Evolutionary conservation across 768 basidiomycete genomes (phyloP), one percentile per base, ranked within the genome.

Genomic region (Rhodotorula kratochvilovae): DNA sequence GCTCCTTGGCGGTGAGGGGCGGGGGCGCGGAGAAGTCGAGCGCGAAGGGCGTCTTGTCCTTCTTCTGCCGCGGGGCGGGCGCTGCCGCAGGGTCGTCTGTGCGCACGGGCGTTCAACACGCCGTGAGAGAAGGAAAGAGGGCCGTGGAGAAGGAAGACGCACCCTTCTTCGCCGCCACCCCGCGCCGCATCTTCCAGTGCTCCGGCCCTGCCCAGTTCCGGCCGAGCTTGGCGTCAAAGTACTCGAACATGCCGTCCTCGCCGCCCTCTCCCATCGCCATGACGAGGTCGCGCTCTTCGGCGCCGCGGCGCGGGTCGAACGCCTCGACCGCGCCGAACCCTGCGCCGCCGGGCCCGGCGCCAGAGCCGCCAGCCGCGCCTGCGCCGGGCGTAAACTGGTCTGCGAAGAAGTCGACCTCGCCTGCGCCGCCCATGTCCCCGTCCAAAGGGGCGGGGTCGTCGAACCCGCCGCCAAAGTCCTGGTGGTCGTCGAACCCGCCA

Each of bases 181-280:
- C 55, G 33, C 73, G 57, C 42, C 90, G 83, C 77, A 98, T 80
- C 79, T 95, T 98, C 95, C 96, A 99, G 79, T 99, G 96, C 80
- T 98, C 92, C 15, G 94, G 94, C 0, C 96, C 96, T 7, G 96
- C 96, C 96, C 96, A 99, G 76, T 95, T 95, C 84, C 91, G 95
- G 76, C 56, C 61, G 23, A 68, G 25, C 71, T 83, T 87, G 77
- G 88, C 85, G 80, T 98, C 94, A 78, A 98, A 96, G 80, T 95
- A 96, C 77, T 94, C 92, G 78, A 89, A 83, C 31, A 36, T 59
- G 1, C 25, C 61, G 67, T 90, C 86, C 3, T 68, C 77, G 67
- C 84, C 85, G 5, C 84, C 87, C 61, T 87, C 86, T 6, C 86
- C 87, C 60, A 59, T 59, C n/a, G 35, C 27, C 87, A 96, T 90